Conservation (phyloP, 345 rosid species). For the Microcos paniculata region DNA sequence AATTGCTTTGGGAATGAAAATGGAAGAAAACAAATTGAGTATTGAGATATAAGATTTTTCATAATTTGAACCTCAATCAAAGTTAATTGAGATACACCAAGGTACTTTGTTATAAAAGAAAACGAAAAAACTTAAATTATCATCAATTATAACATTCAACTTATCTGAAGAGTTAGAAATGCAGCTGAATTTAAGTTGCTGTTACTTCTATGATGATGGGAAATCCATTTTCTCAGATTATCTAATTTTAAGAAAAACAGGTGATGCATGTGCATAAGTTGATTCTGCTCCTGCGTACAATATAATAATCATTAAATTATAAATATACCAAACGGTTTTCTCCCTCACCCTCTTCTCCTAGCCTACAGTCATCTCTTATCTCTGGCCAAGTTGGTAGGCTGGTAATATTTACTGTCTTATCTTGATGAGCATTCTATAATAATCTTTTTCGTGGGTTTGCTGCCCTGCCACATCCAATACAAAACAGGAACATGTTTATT, state of each 20-base stretch:
- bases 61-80: not conserved
- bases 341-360: no score
- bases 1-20: not conserved
- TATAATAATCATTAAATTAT: not conserved
- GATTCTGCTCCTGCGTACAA: not conserved
- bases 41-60: not conserved
- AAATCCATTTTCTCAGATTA: not conserved
- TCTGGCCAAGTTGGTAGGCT: constrained; percentile 7
- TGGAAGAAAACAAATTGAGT: not conserved
- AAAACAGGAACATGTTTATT: not conserved
- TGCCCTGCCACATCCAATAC: not conserved
- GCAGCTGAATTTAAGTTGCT: not conserved
- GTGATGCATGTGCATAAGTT: not conserved
- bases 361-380: not conserved
- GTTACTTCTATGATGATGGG: not conserved
- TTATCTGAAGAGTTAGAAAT: not conserved
- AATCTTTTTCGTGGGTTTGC: not conserved
- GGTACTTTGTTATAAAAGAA: not conserved
- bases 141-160: not conserved
- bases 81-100: not conserved
- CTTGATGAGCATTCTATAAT: not conserved
- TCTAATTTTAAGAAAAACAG: not conserved
- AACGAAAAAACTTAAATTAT: not conserved
- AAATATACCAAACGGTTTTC: not conserved
- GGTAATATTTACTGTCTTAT: not conserved